Base-by-base conservation (phyloP, 2,329 filamentous ascomycete genomes). In the Lachnellula occidentalis region DNA sequence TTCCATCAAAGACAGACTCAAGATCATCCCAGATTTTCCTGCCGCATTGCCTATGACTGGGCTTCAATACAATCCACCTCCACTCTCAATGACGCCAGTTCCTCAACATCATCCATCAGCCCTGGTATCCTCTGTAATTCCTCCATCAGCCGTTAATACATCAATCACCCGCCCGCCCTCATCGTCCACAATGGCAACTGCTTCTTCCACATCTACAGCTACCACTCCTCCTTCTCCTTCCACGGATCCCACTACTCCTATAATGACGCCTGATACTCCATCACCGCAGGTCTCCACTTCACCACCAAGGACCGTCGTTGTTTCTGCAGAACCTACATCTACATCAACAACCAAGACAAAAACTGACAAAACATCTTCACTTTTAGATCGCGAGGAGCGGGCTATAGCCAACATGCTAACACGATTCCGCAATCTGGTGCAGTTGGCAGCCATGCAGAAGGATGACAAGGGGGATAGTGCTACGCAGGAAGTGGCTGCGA, bases 381-480 rank as follows among this genome's bases (percentile, higher is more conserved):
- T 63, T 21, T 8, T 64, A 78, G 77, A 79, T 54, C 73, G 74
- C 34, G 71, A 78, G 57, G 68, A 77, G 36, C 70, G 69, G 50
- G 68, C 71, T 42, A 70, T 78, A 17, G 76, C 76, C 45, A 69
- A 70, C 34, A 70, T 78, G 55, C 69, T 79, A 34, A 69, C 69
- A 6, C 72, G 72, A 50, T 78, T 76, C 59, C 69, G 71, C 53
- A 73, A 74, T 54, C 67, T 79, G 34, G 64, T 78, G 27, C 50
- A 46, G 3, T 51, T 70, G 4, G 62, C 64, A 42, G 50, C 60
- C 1, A 48, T 56, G 31, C 62, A 66, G 11, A 54, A 58, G n/a
- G 60, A 60, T 36, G 63, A 64, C 8, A 52, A 58, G 14, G 59
- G 60, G 36, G 63, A 66, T 42, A 64, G 58, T n/a, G 66, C 62